Evolutionary conservation across 108 stramenopile genomes (phyloP).

Genomic region (Pseudonitzschia multiseries): DNA sequence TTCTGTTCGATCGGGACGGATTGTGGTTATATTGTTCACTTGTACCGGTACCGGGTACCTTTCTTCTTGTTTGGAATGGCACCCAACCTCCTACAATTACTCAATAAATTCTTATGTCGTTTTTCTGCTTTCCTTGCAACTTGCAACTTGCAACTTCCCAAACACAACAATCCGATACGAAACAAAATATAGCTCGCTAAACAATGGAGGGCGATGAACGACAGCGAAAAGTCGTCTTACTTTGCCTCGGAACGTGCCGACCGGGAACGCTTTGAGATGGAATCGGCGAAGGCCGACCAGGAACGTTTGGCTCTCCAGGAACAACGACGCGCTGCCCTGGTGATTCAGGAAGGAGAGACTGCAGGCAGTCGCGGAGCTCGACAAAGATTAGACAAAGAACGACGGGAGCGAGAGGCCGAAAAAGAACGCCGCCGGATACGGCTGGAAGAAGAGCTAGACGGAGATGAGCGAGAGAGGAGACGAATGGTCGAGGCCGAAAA

Average conservation of each 20-base stretch:
- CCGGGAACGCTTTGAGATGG: conserved; percentile 64
- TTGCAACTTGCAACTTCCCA: not conserved
- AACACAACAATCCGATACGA: not conserved
- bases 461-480: conserved; percentile 55
- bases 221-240: conserved; percentile 44
- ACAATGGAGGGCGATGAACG: conserved; percentile 69
- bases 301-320: conserved; percentile 52
- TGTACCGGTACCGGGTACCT: no score
- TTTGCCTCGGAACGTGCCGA: conserved; percentile 62
- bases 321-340: conserved; percentile 48
- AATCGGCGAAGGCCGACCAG: conserved; percentile 73
- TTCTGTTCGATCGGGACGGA: not conserved
- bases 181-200: conserved; percentile 44
- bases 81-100: not conserved
- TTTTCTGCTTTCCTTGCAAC: not conserved
- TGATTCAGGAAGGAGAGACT: conserved; percentile 59
- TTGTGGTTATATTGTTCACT: not conserved
- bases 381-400: conserved; percentile 48
- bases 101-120: no score
- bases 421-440: conserved; percentile 31
- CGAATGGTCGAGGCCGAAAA: conserved; percentile 46
- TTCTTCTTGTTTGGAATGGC: not conserved
- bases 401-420: conserved; percentile 34
- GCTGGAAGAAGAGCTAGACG: conserved; percentile 45
- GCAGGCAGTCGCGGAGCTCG: conserved; percentile 57